These are phyloP conservation scores for Gaertneriomyces semiglobifer DNA, from an alignment of 192 early-diverging fungal species.

Conservation along the genomic window DNA sequence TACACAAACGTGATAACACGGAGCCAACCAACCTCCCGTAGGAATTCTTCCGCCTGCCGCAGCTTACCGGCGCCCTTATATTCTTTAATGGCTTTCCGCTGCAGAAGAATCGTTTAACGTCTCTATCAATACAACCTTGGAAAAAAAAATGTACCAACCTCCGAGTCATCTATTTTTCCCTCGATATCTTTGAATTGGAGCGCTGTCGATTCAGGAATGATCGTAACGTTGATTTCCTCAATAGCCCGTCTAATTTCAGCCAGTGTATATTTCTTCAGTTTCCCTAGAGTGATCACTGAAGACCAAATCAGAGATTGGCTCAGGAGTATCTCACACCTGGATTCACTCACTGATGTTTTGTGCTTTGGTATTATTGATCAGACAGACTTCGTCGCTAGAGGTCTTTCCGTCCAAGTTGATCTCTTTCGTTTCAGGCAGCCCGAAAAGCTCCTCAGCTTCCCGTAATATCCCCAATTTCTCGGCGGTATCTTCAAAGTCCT, in stretches of 20 bases:
- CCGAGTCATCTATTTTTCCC: no score
- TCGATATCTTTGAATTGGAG: no score
- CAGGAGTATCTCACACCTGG: not conserved
- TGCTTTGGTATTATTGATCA: constrained; percentile 45
- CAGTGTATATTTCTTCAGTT: constrained; percentile 25
- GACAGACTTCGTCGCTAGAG: constrained; percentile 21
- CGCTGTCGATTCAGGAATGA: constrained; percentile 6
- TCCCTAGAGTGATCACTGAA: constrained; percentile 40
- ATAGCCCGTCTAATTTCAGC: constrained; percentile 32
- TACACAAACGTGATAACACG: no score
- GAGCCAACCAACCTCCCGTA: constrained; percentile 28
- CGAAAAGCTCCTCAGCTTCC: constrained; percentile 40
- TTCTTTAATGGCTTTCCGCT: no score
- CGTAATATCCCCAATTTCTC: constrained; percentile 38
- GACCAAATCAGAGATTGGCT: not conserved
- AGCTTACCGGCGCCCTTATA: not conserved
- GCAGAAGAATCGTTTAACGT: no score
- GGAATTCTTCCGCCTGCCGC: constrained; percentile 34
- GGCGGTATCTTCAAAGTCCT: constrained; percentile 35
- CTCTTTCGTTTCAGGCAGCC: constrained; percentile 15
- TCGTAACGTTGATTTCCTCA: constrained; percentile 15
- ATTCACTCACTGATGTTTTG: constrained; percentile 44
- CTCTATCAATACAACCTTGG: no score
- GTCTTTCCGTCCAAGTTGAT: not conserved
- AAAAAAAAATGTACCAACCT: no score